Base-by-base conservation (phyloP, 306 rosid species). In the Cyamopsis tetragonoloba region DNA sequence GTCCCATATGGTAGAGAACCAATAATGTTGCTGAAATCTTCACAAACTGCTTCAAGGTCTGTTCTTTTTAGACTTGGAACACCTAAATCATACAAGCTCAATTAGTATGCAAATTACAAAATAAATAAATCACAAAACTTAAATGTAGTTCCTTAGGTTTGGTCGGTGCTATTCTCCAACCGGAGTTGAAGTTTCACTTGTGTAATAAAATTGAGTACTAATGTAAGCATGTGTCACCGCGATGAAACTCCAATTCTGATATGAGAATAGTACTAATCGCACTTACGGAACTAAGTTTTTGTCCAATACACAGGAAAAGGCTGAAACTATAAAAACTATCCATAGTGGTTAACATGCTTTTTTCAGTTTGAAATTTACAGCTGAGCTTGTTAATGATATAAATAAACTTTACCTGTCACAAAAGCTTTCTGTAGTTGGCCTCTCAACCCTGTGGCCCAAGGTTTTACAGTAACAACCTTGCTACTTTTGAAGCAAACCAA, bases 351-450 rank as follows among this genome's bases (percentile, higher is more conserved):
- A 50, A 55, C 24, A 14, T 9, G 46, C 38, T 51, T 51, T 46
- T 30, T 38, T 27, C 5, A 17, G 70, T 63, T 31, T 37, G 18
- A 70, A 74, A 57, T 71, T 30, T 48, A 31, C 23, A 30, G n/a
- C 12, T 19, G 12, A 61, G 24, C 19, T 26, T 1, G 61, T 5
- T 28, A 32, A 17, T 28, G 12, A 42, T 42, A 46, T 8, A 57
- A 70, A 19, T 37, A 11, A 51, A 38, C 41, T 68, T 72, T 54
- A 92, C 96, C 98, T 74, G 96, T 72, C 68, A 88, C 81, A 74
- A 93, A 89, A 38, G 98, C 98, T 72, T 86, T 93, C 79, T 91
- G 93, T 37, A 93, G 86, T 77, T 89, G 98, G 49, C 98, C 97
- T 75, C 98, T 93, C 75, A 93, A 71, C 46, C 98, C 98, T 63